phyloP scores from a whole-genome alignment of 2,329 filamentous ascomycete species.

The Akanthomyces uredinophilus region DNA sequence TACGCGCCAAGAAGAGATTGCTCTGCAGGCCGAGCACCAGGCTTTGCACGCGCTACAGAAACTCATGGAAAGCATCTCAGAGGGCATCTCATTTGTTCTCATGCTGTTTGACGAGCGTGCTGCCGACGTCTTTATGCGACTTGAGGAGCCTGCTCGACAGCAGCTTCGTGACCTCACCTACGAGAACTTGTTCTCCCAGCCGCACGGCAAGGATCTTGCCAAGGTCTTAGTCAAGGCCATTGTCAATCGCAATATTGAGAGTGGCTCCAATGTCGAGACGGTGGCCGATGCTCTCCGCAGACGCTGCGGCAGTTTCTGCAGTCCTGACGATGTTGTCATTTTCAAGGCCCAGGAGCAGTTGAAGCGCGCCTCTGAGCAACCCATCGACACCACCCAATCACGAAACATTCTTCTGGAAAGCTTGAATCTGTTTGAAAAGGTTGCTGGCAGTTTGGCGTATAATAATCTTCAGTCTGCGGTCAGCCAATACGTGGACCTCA shows the following conservation, averaged over 20 bases:
- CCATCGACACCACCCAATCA: constrained; percentile 67
- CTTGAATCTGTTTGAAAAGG: constrained; percentile 79
- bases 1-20: constrained; percentile 85
- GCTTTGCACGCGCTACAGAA: constrained; percentile 81
- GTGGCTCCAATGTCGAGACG: constrained; percentile 94
- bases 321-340: constrained; percentile 91
- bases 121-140: constrained; percentile 74
- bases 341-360: constrained; percentile 97
- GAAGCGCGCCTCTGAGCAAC: constrained; percentile 78
- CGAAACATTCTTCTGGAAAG: constrained; percentile 83
- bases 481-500: constrained; percentile 70
- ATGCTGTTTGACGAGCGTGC: constrained; percentile 93
- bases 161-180: constrained; percentile 75
- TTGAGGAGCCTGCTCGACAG: constrained; percentile 65
- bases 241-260: constrained; percentile 95
- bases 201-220: constrained; percentile 78
- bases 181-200: constrained; percentile 77
- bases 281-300: constrained; percentile 90
- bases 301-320: constrained; percentile 95
- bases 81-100: constrained; percentile 92
- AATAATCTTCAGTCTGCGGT: constrained; percentile 76
- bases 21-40: constrained; percentile 89
- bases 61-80: constrained; percentile 84
- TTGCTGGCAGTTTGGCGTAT: constrained; percentile 75
- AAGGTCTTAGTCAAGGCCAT: constrained; percentile 96